phyloP scores from a whole-genome alignment of 2,329 filamentous ascomycete species.

The Lojkania enalia region DNA sequence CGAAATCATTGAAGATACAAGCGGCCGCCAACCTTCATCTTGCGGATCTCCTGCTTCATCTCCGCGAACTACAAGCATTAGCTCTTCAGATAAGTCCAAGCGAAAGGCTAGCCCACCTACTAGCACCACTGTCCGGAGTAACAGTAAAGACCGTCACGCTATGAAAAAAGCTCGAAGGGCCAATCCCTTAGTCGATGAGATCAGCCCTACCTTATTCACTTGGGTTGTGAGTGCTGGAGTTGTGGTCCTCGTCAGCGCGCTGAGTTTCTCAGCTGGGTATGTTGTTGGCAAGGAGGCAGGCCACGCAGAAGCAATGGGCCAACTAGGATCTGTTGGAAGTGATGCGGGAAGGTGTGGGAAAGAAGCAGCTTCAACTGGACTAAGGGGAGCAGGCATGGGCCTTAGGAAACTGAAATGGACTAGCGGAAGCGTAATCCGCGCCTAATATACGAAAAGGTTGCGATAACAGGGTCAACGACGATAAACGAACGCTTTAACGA shows the following conservation, averaged over 20 bases:
- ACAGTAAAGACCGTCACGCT: conserved; percentile 50
- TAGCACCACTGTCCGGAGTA: conserved; percentile 39
- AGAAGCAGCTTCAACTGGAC: conserved; percentile 32
- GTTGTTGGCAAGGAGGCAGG: conserved; percentile 63
- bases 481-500: too few species aligned
- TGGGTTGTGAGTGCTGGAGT: conserved; percentile 69
- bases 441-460: too few species aligned
- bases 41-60: conserved; percentile 29
- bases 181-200: conserved; percentile 42
- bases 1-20: conserved; percentile 36
- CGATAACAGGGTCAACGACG: too few species aligned
- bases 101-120: conserved; percentile 47
- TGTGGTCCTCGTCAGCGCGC: conserved; percentile 64
- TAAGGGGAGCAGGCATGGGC: conserved; percentile 33
- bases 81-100: conserved; percentile 46
- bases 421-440: conserved; percentile 28
- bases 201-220: conserved; percentile 64
- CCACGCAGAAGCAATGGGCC: conserved; percentile 51
- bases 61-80: conserved; percentile 30
- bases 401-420: conserved; percentile 39
- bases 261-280: conserved; percentile 68
- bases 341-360: conserved; percentile 40
- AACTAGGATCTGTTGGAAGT: conserved; percentile 30
- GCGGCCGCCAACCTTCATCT: conserved; percentile 28
- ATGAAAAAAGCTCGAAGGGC: conserved; percentile 49